These are phyloP conservation scores for Dipodascus geniculatus DNA, from an alignment of 805 yeast species.

Conservation along the genomic window DNA sequence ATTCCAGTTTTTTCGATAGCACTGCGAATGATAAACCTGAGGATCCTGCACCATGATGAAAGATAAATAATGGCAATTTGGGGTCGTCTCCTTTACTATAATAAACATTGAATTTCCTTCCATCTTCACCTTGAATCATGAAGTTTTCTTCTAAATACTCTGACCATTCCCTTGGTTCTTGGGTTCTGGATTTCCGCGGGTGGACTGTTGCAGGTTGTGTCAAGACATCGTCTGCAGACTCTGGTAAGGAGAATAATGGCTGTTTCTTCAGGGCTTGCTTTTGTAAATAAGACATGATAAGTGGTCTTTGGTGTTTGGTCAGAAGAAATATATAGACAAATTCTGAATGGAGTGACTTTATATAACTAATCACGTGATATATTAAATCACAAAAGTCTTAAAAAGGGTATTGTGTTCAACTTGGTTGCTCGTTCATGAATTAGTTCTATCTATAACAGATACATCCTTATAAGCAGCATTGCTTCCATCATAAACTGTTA, in stretches of 20 bases:
- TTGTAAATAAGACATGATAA: neutral
- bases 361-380: neutral
- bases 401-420: neutral
- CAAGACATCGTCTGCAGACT: neutral
- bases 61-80: conserved; percentile 48
- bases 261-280: neutral
- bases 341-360: neutral
- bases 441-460: too few species aligned
- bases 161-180: conserved; percentile 20
- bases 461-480: too few species aligned
- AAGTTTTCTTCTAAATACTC: conserved; percentile 27
- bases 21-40: conserved; percentile 65
- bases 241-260: neutral
- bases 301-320: neutral
- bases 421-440: too few species aligned
- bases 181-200: neutral
- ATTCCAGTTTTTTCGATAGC: conserved; percentile 28
- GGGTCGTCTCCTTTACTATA: conserved; percentile 38
- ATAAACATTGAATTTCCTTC: conserved; percentile 40
- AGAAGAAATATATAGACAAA: neutral
- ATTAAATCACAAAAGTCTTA: neutral
- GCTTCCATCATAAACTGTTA: too few species aligned
- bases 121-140: conserved; percentile 4
- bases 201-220: conserved; percentile 1
- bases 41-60: conserved; percentile 96